Evolutionary conservation across 2,329 filamentous ascomycete genomes (phyloP), one percentile per base, ranked within the genome.

Genomic region (Parasarocladium wereldwijsianum): DNA sequence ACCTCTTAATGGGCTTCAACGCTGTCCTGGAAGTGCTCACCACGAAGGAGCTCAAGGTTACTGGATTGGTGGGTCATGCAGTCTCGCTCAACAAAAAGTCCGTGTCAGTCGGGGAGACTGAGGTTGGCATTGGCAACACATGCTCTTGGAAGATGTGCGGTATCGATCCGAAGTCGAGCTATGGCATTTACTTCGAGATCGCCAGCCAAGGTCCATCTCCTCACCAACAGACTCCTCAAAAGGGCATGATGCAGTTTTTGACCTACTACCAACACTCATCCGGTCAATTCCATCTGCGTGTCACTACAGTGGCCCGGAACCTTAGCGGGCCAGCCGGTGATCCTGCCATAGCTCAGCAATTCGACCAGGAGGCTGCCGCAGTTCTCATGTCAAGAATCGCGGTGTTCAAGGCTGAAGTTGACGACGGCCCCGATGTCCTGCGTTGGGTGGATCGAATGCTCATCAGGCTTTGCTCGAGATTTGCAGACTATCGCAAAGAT

Each of bases 91-190:
- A 96, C 64, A 98, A 96, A 60, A 98, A 98, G 51, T 96, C 90
- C 0, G 80, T 81, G 7, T 93, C 85, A 2, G 90, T 98, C 9
- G 90, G 90, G 31, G 90, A 98, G 60, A 96, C 90, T 0, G 90
- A 98, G 52, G 94, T 87, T 45, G 90, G 90, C 46, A 94, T 98
- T 43, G 90, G 90, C 40, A 96, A 96, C 51, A 98, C 90, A 1
- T 96, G 87, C 55, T 87, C 86, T 3, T 98, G 90, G 90, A 98
- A 98, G 60, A 94, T 98, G 87, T 96, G 90, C 46, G 86, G 85
- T 41, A 94, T 98, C 41, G 86, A 96, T 44, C 90, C 90, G 8
- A 79, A 76, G 32, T 76, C 90, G 18, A 94, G 85, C 46, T 96
- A 96, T 45, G 90, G 85, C 36, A 70, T 98, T 38, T 98, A 96